These are phyloP conservation scores for Punica granatum DNA, from an alignment of 345 rosid species.

Conservation along the genomic window DNA sequence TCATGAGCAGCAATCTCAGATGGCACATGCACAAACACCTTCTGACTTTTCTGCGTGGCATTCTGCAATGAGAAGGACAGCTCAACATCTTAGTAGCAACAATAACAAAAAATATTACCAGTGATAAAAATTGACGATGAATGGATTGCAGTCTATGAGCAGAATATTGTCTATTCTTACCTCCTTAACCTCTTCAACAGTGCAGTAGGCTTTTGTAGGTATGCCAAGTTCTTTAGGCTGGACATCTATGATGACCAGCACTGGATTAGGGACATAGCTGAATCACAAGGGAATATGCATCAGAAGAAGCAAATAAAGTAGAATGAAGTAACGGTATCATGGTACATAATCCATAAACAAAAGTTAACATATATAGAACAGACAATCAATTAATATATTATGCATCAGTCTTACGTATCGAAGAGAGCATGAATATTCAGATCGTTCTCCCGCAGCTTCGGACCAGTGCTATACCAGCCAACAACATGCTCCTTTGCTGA, in stretches of 20 bases:
- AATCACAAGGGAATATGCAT: neutral
- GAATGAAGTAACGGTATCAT: neutral
- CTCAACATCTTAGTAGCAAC: neutral
- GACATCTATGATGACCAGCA: constrained; percentile 87
- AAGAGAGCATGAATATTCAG: constrained; percentile 71
- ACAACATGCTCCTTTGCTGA: constrained; percentile 95
- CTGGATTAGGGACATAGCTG: constrained; percentile 79
- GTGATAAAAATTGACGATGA: neutral
- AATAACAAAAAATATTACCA: neutral
- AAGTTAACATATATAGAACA: no score
- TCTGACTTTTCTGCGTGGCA: constrained; percentile 86
- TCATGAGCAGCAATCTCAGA: constrained; percentile 87
- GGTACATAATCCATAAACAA: neutral
- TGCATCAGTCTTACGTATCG: constrained; percentile 51
- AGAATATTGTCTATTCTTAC: constrained; percentile 20
- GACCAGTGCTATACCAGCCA: constrained; percentile 97
- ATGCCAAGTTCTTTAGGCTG: constrained; percentile 86
- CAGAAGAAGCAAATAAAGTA: neutral
- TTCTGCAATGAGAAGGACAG: constrained; percentile 29
- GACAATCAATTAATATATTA: no score
- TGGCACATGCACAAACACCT: constrained; percentile 65
- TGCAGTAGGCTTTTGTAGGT: constrained; percentile 82
- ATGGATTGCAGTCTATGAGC: no score
- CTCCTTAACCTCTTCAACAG: constrained; percentile 87
- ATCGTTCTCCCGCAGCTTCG: constrained; percentile 85